These are phyloP conservation scores for Balakata baccata DNA, from an alignment of 345 rosid genomes.

Conservation along the genomic window DNA sequence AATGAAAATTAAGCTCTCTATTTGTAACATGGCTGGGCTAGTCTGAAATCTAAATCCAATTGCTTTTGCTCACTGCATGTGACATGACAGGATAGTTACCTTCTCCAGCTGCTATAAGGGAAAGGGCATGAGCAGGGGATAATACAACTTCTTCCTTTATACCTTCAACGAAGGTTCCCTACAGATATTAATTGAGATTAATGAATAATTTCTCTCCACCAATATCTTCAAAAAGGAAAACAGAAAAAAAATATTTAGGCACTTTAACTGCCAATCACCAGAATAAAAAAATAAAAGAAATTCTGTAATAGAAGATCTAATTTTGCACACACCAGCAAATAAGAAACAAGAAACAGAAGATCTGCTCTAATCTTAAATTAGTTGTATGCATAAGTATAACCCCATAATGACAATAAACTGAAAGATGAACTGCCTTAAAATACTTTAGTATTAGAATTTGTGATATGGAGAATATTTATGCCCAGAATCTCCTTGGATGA, in stretches of 20 bases:
- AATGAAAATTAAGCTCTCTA: no score
- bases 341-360: not conserved
- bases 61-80: slow-evolving; percentile 19
- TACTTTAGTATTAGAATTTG: not conserved
- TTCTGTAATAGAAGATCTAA: not conserved
- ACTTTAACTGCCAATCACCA: slow-evolving; percentile 14
- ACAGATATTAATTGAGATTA: slow-evolving; percentile 23
- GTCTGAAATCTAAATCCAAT: slow-evolving; percentile 8
- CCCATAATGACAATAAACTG: not conserved
- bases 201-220: slow-evolving; percentile 13
- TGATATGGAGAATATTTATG: not conserved
- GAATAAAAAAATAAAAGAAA: not conserved
- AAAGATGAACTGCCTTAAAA: not conserved
- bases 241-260: not conserved
- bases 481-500: not conserved
- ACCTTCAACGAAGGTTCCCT: slow-evolving; percentile 99
- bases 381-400: no score
- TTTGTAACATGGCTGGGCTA: slow-evolving; percentile 1
- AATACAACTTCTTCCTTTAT: slow-evolving; percentile 97
- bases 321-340: not conserved
- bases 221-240: not conserved
- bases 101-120: slow-evolving; percentile 99
- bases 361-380: not conserved
- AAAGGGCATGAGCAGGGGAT: slow-evolving; percentile 98
- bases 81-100: slow-evolving; percentile 46